Base-by-base conservation (phyloP, 2,329 filamentous ascomycete genomes). In the Paecilomyces sp. region DNA sequence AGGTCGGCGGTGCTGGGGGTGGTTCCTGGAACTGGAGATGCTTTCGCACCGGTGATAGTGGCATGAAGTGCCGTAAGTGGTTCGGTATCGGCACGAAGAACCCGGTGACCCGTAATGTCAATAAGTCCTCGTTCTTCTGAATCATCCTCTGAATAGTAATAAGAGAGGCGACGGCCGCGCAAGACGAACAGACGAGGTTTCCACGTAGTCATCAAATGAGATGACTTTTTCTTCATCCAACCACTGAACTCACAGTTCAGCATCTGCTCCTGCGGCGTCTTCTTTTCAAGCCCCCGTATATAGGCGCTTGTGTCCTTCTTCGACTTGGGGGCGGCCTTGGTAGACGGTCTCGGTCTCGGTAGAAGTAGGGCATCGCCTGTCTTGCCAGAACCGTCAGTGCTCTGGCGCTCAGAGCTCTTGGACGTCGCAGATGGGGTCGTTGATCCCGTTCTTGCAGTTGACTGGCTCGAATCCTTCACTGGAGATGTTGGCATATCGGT, bases 181-280 rank as follows among this genome's bases (percentile, higher is more conserved):
- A 99, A 85, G 7, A 99, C 88, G 70, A 99, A 99, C n/a, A 97
- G 82, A 12, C 94, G 88, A 12, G 92, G 90, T 71, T 97, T 99
- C 94, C 94, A 99, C 1, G 92, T 96, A 2, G 92, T 92, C 88
- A 99, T 96, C 34, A 97, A 81, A 69, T 93, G 94, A 1, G 91
- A 93, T 61, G 91, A 96, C 76, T 95, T 92, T 83, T 99, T 99
- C 81, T 94, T 97, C 94, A 99, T 99, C 94, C 94, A 99, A 1
- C 94, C 94, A 68, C 88, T 93, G 73, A 96, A 97, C 70, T 99
- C 93, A 58, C 91, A 93, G 62, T 86, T 87, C 62, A 86, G 79
- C 75, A 96, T 94, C 62, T 93, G 92, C 71, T 96, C 91, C 58
- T 86, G 82, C 0, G 94, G 94, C 0, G 85, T 79, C 61, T 93